Evolutionary conservation across 169 alveolate genomes (phyloP), one percentile per base, ranked within the genome.

Genomic region (Plasmodium coatneyi): DNA sequence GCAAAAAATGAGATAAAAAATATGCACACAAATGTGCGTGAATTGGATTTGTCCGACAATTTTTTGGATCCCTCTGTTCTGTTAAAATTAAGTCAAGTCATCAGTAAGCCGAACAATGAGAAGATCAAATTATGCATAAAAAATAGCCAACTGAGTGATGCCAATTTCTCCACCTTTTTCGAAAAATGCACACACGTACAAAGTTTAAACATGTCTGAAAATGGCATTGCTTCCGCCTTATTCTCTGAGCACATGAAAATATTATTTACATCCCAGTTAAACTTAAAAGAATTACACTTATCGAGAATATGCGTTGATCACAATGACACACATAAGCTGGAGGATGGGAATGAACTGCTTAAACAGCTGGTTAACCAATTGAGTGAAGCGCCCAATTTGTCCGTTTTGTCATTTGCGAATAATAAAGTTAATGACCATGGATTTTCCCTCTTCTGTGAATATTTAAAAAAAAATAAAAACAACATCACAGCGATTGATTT

Each of bases 11-110:
- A 12, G 3, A 78, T 36, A 41, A 43, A 19, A 28, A 80, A 80
- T 43, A 30, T 19, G 28, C 30, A 80, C 39, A 66, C 66, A n/a
- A 14, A 82, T 41, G 16, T 56, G 16, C 70, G 66, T 25, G 93
- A 84, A 72, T 9, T 84, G 22, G 93, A 84, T 30, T 30, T 84
- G 39, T 84, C 93, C 5, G 86, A 84, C 43, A 84, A 84, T 34
- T 28, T 3, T 43, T 49, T 84, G 66, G 84, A 86, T 1, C 7
- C 43, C 32, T 74, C 70, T 7, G 79, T 84, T 74, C 3, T 74
- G n/a, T 22, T 74, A 28, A 72, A 49, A 46, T 72, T 84, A 76
- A 41, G 84, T 32, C 49, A 43, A 32, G n/a, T 84, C 4, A 7
- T 84, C 25, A 28, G 25, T n/a, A 56, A 82, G 1, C 39, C 49